These are phyloP conservation scores for Phaeosphaeriaceae sp. DNA, from an alignment of 2,329 filamentous ascomycete genomes.

Conservation along the genomic window DNA sequence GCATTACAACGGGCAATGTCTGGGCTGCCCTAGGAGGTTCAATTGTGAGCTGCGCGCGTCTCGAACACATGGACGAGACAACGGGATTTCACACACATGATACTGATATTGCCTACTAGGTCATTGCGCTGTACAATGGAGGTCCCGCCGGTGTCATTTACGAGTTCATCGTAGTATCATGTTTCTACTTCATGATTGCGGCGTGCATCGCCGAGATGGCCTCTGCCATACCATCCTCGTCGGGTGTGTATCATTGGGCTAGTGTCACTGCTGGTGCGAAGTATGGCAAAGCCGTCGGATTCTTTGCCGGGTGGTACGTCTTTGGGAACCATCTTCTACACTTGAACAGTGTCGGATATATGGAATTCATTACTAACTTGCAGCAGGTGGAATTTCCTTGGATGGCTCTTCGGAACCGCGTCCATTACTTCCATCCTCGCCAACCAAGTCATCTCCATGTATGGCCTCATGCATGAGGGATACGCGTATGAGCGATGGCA, in stretches of 20 bases:
- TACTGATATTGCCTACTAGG: constrained; percentile 25
- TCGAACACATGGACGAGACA: background rate
- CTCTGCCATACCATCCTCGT: constrained; percentile 52
- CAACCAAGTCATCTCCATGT: constrained; percentile 58
- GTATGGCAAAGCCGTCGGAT: constrained; percentile 57
- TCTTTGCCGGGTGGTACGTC: constrained; percentile 56
- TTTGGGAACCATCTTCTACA: background rate
- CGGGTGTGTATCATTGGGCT: constrained; percentile 62
- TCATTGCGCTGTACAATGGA: constrained; percentile 54
- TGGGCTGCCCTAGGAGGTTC: constrained; percentile 58
- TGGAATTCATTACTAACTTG: background rate
- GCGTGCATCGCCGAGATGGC: constrained; percentile 60
- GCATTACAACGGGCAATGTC: constrained; percentile 52
- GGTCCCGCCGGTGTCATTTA: constrained; percentile 56
- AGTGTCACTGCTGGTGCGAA: constrained; percentile 55
- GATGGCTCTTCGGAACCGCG: constrained; percentile 57
- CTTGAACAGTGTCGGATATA: background rate
- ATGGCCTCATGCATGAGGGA: constrained; percentile 56
- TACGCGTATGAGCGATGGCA: constrained; percentile 59
- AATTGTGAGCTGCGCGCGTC: constrained; percentile 44
- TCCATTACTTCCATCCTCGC: constrained; percentile 54
- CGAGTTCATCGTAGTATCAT: constrained; percentile 56
- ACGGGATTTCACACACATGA: background rate
- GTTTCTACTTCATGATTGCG: constrained; percentile 61
- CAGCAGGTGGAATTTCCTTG: constrained; percentile 58